Evolutionary conservation across 306 rosid species (phyloP).

Genomic region (Leucaena leucocephala): DNA sequence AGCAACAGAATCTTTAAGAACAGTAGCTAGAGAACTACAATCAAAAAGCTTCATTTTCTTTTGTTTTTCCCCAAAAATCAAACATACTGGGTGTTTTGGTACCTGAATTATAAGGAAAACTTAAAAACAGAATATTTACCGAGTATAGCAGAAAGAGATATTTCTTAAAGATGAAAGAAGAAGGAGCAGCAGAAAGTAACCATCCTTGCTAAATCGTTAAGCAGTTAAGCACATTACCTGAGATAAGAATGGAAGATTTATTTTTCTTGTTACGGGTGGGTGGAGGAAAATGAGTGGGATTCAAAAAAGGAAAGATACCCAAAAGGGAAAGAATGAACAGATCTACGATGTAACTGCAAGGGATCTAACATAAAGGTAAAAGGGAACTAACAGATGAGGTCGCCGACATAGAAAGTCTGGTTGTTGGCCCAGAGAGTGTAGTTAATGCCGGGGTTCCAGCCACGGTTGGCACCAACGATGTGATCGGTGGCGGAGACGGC

Average conservation of each 20-base stretch:
- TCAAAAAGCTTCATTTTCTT: not conserved
- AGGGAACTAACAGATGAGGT: slow-evolving; percentile 61
- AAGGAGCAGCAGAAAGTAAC: not conserved
- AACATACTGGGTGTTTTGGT: not conserved
- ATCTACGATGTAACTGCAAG: not conserved
- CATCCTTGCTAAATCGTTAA: not conserved
- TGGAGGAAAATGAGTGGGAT: not conserved
- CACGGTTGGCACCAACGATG: slow-evolving; percentile 91
- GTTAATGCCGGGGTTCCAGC: slow-evolving; percentile 87
- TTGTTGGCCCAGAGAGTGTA: slow-evolving; percentile 92
- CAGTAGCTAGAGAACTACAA: not conserved
- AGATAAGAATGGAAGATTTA: not conserved
- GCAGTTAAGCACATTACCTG: not conserved
- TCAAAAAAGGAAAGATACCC: slow-evolving; percentile 6
- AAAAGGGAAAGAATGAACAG: not conserved
- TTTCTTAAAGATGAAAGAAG: not conserved
- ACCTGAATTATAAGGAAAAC: not conserved
- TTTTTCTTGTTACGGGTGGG: not conserved
- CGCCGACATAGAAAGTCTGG: slow-evolving; percentile 86
- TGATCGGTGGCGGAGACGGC: slow-evolving; percentile 69
- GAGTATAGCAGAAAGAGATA: not conserved
- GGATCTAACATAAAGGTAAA: not conserved
- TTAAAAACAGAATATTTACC: not conserved
- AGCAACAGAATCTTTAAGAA: not conserved
- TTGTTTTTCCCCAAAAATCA: not conserved